Evolutionary conservation across 1,284 basidiomycete genomes (phyloP).

Genomic region (Ustilago trichophora): DNA sequence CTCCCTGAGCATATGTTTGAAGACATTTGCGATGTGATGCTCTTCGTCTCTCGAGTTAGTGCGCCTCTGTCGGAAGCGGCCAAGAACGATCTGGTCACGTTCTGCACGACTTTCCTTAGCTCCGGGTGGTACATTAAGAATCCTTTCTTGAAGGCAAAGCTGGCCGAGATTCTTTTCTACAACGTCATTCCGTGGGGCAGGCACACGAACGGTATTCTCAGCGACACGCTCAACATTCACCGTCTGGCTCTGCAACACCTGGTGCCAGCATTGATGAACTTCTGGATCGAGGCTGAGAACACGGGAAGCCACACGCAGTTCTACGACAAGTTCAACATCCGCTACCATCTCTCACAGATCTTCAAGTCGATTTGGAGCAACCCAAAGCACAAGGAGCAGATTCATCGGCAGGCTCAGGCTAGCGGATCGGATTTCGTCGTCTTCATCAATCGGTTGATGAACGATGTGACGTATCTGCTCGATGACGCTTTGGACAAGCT

Average conservation of each 20-base stretch:
- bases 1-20: slow-evolving; percentile 95
- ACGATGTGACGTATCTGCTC: slow-evolving; percentile 97
- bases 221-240: slow-evolving; percentile 83
- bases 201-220: slow-evolving; percentile 80
- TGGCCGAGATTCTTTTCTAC: slow-evolving; percentile 90
- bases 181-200: slow-evolving; percentile 81
- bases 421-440: slow-evolving; percentile 72
- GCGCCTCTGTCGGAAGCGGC: slow-evolving; percentile 80
- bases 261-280: slow-evolving; percentile 89
- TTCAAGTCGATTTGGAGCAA: slow-evolving; percentile 64
- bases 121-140: slow-evolving; percentile 98
- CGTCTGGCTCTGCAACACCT: slow-evolving; percentile 85
- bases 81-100: slow-evolving; percentile 84
- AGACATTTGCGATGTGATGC: slow-evolving; percentile 85
- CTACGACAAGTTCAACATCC: slow-evolving; percentile 92
- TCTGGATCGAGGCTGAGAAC: slow-evolving; percentile 97
- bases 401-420: slow-evolving; percentile 50
- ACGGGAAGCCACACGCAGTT: slow-evolving; percentile 98
- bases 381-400: slow-evolving; percentile 59
- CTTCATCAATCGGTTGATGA: slow-evolving; percentile 97
- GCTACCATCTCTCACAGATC: slow-evolving; percentile 68
- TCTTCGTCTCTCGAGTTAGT: slow-evolving; percentile 81
- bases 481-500: slow-evolving; percentile 93
- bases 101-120: slow-evolving; percentile 88
- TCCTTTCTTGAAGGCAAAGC: slow-evolving; percentile 96